These are phyloP conservation scores for Nicotiana obtusifolia DNA, from an alignment of 257 asterid genomes.

Conservation along the genomic window DNA sequence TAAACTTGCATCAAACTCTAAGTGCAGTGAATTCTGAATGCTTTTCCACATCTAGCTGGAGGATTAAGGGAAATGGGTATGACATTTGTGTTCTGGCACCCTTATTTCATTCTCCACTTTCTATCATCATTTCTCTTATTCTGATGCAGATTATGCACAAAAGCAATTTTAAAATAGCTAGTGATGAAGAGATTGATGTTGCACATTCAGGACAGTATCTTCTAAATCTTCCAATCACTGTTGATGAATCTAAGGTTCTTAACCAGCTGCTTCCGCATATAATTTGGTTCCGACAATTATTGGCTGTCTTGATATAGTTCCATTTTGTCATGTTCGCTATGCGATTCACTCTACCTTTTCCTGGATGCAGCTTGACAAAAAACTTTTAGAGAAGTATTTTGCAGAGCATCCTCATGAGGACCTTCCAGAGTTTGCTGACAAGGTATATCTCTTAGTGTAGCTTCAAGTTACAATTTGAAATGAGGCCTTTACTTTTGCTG, in stretches of 20 bases:
- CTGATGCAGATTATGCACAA: constrained; percentile 87
- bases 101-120: constrained; percentile 12
- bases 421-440: constrained; percentile 89
- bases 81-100: constrained; percentile 3
- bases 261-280: background rate
- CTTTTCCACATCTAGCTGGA: constrained; percentile 4
- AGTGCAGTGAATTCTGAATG: background rate
- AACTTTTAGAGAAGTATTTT: constrained; percentile 69
- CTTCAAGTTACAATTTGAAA: background rate
- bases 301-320: background rate
- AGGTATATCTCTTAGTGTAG: constrained; percentile 40
- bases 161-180: constrained; percentile 88
- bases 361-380: constrained; percentile 74
- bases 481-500: background rate
- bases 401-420: constrained; percentile 61
- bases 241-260: constrained; percentile 86
- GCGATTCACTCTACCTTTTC: constrained; percentile 16
- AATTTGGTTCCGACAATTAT: background rate
- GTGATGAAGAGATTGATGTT: constrained; percentile 80
- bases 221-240: constrained; percentile 86
- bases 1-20: background rate
- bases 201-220: constrained; percentile 95
- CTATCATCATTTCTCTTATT: constrained; percentile 8
- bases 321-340: background rate
- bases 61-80: constrained; percentile 11